A percentile compares a stretch with the other conserved stretches of the same genome.
These are phyloP conservation scores for Quercus wislizeni DNA, from an alignment of 306 rosid species.

Conservation along the genomic window DNA sequence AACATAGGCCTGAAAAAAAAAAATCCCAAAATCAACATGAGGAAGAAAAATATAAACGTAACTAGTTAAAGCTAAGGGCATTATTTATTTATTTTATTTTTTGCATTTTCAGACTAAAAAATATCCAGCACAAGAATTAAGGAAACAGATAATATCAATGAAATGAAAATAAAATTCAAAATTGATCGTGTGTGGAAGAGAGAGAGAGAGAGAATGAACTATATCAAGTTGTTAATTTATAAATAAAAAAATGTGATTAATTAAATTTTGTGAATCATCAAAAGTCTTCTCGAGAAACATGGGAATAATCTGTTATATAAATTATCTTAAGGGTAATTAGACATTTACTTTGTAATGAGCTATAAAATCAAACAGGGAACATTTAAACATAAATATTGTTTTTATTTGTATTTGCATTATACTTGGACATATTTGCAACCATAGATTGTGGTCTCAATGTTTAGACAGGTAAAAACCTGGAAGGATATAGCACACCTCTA, in stretches of 20 bases:
- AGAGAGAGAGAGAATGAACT: not conserved
- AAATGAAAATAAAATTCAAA: not conserved
- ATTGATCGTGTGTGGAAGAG: not conserved
- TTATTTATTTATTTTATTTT: not conserved
- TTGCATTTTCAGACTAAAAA: not conserved
- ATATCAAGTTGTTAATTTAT: not conserved
- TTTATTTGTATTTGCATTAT: not conserved
- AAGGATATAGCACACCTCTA: not conserved
- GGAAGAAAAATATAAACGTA: not conserved
- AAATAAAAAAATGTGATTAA: not conserved
- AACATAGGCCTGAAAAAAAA: constrained; percentile 71
- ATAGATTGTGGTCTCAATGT: not conserved
- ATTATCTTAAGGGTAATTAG: not conserved
- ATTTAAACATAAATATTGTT: not conserved
- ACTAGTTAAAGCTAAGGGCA: not conserved
- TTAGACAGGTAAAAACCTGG: not conserved
- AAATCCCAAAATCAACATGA: constrained; percentile 27
- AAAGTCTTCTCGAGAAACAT: not conserved
- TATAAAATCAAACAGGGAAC: not conserved
- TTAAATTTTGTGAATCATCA: not conserved
- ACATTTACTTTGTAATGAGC: not conserved
- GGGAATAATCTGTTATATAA: not conserved
- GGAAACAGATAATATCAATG: not conserved
- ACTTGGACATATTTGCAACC: not conserved
- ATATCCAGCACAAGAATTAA: not conserved